These are phyloP conservation scores for Durotheca rogersii DNA, from an alignment of 495 filamentous ascomycete species.

Conservation along the genomic window DNA sequence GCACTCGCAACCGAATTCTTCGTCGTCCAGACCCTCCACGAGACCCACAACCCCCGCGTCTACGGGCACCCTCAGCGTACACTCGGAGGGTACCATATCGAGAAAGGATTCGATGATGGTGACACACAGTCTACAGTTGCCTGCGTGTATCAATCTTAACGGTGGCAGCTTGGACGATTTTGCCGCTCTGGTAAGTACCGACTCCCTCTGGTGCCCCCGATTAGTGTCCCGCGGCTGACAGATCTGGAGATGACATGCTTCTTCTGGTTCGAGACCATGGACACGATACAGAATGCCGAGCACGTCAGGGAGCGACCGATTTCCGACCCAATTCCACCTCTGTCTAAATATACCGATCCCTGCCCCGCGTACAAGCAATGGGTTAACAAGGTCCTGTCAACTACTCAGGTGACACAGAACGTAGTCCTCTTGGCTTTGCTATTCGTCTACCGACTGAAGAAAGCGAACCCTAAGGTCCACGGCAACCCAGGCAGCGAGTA, in stretches of 20 bases:
- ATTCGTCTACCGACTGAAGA: conserved; percentile 92
- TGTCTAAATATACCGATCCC: conserved; percentile 73
- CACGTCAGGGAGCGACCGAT: conserved; percentile 53
- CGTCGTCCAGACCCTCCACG: conserved; percentile 34
- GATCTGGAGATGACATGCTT: conserved; percentile 78
- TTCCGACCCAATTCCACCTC: conserved; percentile 46
- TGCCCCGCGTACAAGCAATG: conserved; percentile 84
- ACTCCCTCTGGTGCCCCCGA: not conserved
- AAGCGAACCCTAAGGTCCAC: conserved; percentile 78
- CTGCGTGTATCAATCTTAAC: conserved; percentile 68
- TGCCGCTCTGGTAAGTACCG: conserved; percentile 68
- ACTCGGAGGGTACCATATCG: conserved; percentile 28
- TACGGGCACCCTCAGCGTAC: conserved; percentile 27
- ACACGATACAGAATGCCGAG: conserved; percentile 71
- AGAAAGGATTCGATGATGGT: conserved; percentile 50
- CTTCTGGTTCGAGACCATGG: conserved; percentile 96
- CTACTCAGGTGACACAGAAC: conserved; percentile 96
- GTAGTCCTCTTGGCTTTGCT: conserved; percentile 88
- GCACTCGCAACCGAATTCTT: conserved; percentile 22
- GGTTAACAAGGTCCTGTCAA: conserved; percentile 86
- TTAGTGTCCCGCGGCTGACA: conserved; percentile 7
- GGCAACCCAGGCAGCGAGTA: conserved; percentile 95
- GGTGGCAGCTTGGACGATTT: conserved; percentile 78
- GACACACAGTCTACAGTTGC: conserved; percentile 66
- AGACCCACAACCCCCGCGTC: conserved; percentile 39